Conservation (phyloP, 1,284 basidiomycete genomes). For the Leccinum cinnamomeum region DNA sequence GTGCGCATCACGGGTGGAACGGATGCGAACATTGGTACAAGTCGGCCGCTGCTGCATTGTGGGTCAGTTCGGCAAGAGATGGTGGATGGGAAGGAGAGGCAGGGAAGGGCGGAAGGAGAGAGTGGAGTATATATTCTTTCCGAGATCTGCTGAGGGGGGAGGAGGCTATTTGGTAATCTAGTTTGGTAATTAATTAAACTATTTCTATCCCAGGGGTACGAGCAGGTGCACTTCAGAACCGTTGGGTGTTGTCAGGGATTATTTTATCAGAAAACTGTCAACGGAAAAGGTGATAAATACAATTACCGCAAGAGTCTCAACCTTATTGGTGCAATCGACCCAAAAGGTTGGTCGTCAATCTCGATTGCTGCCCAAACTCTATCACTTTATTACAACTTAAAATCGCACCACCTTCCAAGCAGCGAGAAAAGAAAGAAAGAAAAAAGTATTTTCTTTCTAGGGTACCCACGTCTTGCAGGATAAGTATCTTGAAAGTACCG, state of each 20-base stretch:
- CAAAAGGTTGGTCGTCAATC: constrained; percentile 42
- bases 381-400: constrained; percentile 43
- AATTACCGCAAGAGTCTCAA: constrained; percentile 34
- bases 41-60: constrained; percentile 66
- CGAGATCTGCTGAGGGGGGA: constrained; percentile 33
- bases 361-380: constrained; percentile 38
- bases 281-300: constrained; percentile 19
- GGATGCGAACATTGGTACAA: constrained; percentile 67
- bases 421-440: constrained; percentile 2
- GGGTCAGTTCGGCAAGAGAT: not conserved
- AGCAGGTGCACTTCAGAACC: constrained; percentile 9
- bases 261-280: constrained; percentile 27
- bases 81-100: constrained; percentile 6
- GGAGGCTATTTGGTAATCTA: constrained; percentile 32
- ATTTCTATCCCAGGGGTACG: constrained; percentile 30
- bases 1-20: constrained; percentile 74
- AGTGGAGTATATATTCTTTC: constrained; percentile 33
- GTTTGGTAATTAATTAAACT: constrained; percentile 43
- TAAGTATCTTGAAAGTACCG: not conserved
- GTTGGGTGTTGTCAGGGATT: constrained; percentile 13
- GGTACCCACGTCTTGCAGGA: constrained; percentile 1
- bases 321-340: constrained; percentile 39
- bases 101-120: constrained; percentile 12
- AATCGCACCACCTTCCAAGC: constrained; percentile 21
- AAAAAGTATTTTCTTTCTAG: not conserved